phyloP scores from a whole-genome alignment of 2,329 filamentous ascomycete genomes.

The Sordariomycetes sp. region DNA sequence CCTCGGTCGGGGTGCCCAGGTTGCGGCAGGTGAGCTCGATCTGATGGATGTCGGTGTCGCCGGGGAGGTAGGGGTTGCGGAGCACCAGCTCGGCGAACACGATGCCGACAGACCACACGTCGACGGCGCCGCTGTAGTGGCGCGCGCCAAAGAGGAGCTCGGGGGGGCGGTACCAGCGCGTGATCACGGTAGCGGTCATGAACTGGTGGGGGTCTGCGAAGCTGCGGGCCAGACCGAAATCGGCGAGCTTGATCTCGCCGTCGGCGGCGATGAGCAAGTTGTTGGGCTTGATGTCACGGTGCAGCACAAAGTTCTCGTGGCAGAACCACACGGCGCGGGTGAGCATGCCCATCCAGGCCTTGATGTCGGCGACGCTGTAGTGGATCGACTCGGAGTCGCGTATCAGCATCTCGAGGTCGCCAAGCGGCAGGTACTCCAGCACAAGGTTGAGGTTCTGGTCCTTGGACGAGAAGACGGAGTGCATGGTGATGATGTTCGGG shows the following conservation, averaged over 20 bases:
- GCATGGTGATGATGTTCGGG: slow-evolving; percentile 87
- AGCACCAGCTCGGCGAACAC: slow-evolving; percentile 88
- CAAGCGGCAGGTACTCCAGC: slow-evolving; percentile 85
- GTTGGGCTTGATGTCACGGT: slow-evolving; percentile 98
- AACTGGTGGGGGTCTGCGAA: slow-evolving; percentile 80
- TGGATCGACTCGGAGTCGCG: slow-evolving; percentile 68
- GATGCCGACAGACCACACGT: slow-evolving; percentile 87
- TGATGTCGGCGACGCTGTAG: slow-evolving; percentile 85
- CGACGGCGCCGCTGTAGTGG: slow-evolving; percentile 83
- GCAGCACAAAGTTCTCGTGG: slow-evolving; percentile 85
- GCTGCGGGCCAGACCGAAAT: slow-evolving; percentile 87
- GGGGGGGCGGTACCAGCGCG: slow-evolving; percentile 90
- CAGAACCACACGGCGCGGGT: slow-evolving; percentile 89
- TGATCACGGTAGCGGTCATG: slow-evolving; percentile 95
- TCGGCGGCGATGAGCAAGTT: slow-evolving; percentile 91
- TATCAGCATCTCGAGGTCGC: slow-evolving; percentile 90
- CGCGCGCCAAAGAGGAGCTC: slow-evolving; percentile 86
- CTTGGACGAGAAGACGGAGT: slow-evolving; percentile 90
- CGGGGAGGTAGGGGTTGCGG: slow-evolving; percentile 72
- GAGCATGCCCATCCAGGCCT: slow-evolving; percentile 99
- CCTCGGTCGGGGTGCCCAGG: slow-evolving; percentile 84
- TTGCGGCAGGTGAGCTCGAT: slow-evolving; percentile 73
- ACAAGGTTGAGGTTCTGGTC: slow-evolving; percentile 95
- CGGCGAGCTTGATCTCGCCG: slow-evolving; percentile 88
- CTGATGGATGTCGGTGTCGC: slow-evolving; percentile 78